Base-by-base conservation (phyloP, 192 early-diverging fungal genomes). In the Entrophospora sp. region DNA sequence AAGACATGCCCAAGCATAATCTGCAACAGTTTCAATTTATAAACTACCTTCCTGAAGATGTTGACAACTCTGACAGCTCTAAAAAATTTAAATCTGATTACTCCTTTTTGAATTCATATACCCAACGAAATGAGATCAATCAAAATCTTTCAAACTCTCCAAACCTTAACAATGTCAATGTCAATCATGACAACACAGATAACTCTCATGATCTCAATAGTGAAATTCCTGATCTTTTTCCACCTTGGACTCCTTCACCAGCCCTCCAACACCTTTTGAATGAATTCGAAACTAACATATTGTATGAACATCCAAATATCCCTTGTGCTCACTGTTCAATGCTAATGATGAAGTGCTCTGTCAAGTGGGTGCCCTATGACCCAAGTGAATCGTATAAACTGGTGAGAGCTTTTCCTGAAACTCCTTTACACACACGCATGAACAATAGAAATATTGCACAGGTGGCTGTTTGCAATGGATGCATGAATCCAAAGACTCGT, bases 291-390 rank as follows among this genome's bases (percentile, higher is more conserved):
- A 37, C 20, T 14, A 31, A n/a, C 38, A 61, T 61, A 4, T 25
- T 61, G 5, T 61, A 61, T 30, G 20, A 61, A 7, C 12, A 61
- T 30, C 25, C 42, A 12, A 42, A 12, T 16, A 44, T 43, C 16
- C 58, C 58, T 61, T 61, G 58, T 31, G n/a, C 24, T n/a, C 14
- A 61, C 16, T 61, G 58, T 61, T 40, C 58, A 43, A 61, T 12
- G 6, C n/a, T 61, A 61, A 40, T 61, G 38, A 16, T 25, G 8
- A 20, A 20, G 9, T 31, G 24, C 20, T 24, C 6, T 13, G 14
- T 25, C 24, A 61, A 37, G 24, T 61, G 58, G 58, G n/a, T 61
- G 1, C 14, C 25, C 6, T 61, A 61, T 43, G 8, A 43, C 2
- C 25, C 20, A 20, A 25, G 7, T 43, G 5, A 25, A n/a, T 14